Percentiles rank a stretch among this genome's conserved stretches.
These are phyloP conservation scores for Vitellaria paradoxa DNA, from an alignment of 179 eudicot species.

Conservation along the genomic window DNA sequence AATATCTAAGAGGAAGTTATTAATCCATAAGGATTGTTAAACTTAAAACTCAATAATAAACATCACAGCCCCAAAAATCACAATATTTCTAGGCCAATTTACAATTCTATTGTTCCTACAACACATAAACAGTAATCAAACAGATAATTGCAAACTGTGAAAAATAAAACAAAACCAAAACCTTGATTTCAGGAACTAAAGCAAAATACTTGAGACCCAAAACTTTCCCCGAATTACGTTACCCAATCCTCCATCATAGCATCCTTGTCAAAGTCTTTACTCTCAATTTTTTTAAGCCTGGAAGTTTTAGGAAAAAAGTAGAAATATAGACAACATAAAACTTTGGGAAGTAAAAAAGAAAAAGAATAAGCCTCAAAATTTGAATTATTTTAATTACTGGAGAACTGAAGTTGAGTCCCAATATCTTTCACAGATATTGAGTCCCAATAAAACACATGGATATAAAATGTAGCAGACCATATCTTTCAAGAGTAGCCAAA, in stretches of 20 bases:
- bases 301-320: background rate
- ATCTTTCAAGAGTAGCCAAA: no score
- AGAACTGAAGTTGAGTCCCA: no score
- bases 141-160: background rate
- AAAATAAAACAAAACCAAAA: background rate
- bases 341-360: no score
- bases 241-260: no score
- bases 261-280: constrained; percentile 45
- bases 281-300: constrained; percentile 36
- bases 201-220: constrained; percentile 63
- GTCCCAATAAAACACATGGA: no score
- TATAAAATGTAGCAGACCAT: no score
- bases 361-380: background rate
- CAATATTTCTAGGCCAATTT: no score
- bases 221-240: constrained; percentile 84
- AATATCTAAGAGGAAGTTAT: background rate
- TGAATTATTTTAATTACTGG: no score
- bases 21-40: background rate
- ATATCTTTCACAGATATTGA: no score
- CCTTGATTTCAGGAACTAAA: background rate
- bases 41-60: background rate
- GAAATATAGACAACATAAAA: no score
- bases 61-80: no score
- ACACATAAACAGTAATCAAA: background rate
- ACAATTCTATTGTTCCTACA: no score